Conservation (phyloP, 2,329 filamentous ascomycete genomes). For the Achaetomium macrosporum region DNA sequence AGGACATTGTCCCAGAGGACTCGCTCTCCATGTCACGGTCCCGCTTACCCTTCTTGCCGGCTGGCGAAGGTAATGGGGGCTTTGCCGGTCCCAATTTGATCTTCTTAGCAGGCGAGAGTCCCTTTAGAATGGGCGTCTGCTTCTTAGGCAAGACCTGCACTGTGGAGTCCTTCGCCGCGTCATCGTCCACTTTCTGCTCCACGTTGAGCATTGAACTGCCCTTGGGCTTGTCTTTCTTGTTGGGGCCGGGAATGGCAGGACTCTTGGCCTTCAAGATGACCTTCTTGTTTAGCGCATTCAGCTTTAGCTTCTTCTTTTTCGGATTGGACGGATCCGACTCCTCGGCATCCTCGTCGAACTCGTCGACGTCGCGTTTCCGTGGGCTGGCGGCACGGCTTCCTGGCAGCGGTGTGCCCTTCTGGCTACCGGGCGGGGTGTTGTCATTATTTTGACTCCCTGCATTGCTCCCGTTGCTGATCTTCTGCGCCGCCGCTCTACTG, state of each 20-base stretch:
- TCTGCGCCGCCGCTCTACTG: slow-evolving; percentile 56
- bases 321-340: slow-evolving; percentile 44
- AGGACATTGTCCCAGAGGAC: slow-evolving; percentile 51
- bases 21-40: slow-evolving; percentile 49
- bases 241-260: slow-evolving; percentile 7
- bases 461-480: slow-evolving; percentile 51
- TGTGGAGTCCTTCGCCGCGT: slow-evolving; percentile 33
- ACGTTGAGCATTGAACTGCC: slow-evolving; percentile 44
- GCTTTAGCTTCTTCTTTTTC: slow-evolving; percentile 56
- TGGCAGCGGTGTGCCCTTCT: slow-evolving; percentile 55
- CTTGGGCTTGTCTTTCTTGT: slow-evolving; percentile 53
- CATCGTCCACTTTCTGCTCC: slow-evolving; percentile 40
- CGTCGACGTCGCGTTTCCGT: slow-evolving; percentile 51
- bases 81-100: slow-evolving; percentile 39
- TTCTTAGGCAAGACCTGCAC: slow-evolving; percentile 40
- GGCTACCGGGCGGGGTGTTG: slow-evolving; percentile 56
- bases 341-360: slow-evolving; percentile 48
- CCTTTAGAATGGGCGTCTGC: slow-evolving; percentile 34
- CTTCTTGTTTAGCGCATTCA: slow-evolving; percentile 44
- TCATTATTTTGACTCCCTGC: slow-evolving; percentile 46
- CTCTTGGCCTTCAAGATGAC: slow-evolving; percentile 50
- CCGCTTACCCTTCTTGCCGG: slow-evolving; percentile 44
- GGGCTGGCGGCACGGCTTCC: slow-evolving; percentile 50
- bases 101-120: slow-evolving; percentile 41
- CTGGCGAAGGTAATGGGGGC: slow-evolving; percentile 43